Evolutionary conservation across 2,329 filamentous ascomycete genomes (phyloP).

Genomic region (Colletotrichum spaethianum): DNA sequence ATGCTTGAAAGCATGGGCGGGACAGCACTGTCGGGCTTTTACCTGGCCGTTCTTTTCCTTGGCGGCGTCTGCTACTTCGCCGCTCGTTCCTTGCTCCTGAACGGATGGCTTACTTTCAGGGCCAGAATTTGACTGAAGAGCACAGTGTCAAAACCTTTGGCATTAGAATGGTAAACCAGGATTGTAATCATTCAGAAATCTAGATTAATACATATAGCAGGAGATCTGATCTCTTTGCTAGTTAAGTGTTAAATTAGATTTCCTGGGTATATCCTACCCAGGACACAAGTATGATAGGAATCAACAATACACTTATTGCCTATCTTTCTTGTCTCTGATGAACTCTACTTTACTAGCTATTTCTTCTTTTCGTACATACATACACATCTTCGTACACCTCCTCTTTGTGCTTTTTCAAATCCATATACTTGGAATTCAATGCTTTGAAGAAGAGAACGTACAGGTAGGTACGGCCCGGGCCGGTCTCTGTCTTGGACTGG

Average conservation of each 20-base stretch:
- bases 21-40: conserved; percentile 60
- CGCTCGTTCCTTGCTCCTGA: conserved; percentile 42
- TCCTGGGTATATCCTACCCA: no score
- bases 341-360: no score
- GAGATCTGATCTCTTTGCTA: no score
- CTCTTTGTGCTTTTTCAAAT: background rate
- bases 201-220: background rate
- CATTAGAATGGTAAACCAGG: no score
- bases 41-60: conserved; percentile 57
- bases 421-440: background rate
- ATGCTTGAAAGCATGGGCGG: conserved; percentile 61
- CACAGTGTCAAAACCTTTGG: background rate
- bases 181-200: background rate
- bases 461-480: no score
- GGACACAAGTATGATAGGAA: no score
- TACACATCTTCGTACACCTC: no score
- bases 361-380: no score
- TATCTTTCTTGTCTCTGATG: no score
- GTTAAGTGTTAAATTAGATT: no score
- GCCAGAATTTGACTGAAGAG: conserved; percentile 23
- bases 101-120: conserved; percentile 24
- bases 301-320: no score
- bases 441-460: no score
- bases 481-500: background rate
- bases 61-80: conserved; percentile 52